Percentiles rank a stretch among this genome's conserved stretches.
Evolutionary conservation across 1,284 basidiomycete species (phyloP).

Genomic region (Phellopilus nigrolimitatus): DNA sequence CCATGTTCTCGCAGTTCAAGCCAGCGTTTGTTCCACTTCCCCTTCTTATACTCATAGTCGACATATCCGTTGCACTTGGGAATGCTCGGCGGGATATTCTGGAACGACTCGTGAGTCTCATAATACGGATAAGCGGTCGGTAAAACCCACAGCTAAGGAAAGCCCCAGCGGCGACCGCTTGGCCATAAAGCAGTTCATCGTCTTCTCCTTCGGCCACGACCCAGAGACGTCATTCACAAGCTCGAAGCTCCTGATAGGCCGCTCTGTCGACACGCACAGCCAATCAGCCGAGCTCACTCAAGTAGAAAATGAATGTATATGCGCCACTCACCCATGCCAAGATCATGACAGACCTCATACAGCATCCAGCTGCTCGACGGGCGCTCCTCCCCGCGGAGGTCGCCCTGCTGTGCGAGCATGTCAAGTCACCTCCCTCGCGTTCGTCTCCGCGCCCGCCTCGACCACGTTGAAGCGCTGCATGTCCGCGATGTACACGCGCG

Average conservation of each 20-base stretch:
- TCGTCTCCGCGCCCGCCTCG: constrained; percentile 56
- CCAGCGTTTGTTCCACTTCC: constrained; percentile 91
- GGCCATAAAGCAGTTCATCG: constrained; percentile 72
- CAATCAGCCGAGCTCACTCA: constrained; percentile 9
- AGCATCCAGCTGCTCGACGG: constrained; percentile 65
- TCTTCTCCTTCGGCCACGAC: constrained; percentile 80
- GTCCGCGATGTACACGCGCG: constrained; percentile 68
- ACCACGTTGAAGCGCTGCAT: constrained; percentile 70
- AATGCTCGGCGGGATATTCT: constrained; percentile 69
- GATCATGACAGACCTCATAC: constrained; percentile 76
- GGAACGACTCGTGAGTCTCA: constrained; percentile 14
- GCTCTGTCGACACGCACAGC: constrained; percentile 46
- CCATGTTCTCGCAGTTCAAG: constrained; percentile 80
- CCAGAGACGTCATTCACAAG: constrained; percentile 64
- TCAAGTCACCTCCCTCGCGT: constrained; percentile 62
- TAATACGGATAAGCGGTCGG: neutral
- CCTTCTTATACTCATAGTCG: constrained; percentile 81
- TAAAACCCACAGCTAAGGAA: constrained; percentile 46
- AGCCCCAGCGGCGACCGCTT: constrained; percentile 63
- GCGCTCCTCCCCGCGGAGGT: constrained; percentile 50
- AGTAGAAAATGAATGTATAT: neutral
- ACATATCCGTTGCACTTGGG: constrained; percentile 71
- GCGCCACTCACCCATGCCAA: constrained; percentile 68
- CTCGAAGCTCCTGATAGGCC: constrained; percentile 82
- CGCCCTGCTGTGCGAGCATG: constrained; percentile 56